Evolutionary conservation across 441 rosid genomes (phyloP).

Genomic region (Isatis lusitanica): DNA sequence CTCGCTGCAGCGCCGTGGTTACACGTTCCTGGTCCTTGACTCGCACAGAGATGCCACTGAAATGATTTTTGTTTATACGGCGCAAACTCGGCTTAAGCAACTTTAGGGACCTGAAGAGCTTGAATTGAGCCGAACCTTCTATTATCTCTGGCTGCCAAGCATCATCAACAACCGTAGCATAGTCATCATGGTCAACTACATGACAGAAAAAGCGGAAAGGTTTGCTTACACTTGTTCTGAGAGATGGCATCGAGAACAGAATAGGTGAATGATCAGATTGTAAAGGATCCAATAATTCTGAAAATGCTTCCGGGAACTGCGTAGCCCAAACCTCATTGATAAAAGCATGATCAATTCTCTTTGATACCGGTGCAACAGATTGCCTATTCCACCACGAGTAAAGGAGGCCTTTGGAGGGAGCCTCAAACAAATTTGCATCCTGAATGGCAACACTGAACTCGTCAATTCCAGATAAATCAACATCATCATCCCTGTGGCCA

Average conservation of each 20-base stretch:
- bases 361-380: fast-evolving
- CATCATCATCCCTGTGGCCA: too few species aligned
- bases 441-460: not conserved
- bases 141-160: too few species aligned
- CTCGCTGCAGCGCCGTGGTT: not conserved
- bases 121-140: too few species aligned
- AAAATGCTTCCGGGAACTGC: not conserved
- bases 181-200: not conserved
- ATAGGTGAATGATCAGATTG: not conserved
- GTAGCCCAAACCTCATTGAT: not conserved
- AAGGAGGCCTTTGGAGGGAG: not conserved
- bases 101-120: not conserved
- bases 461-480: not conserved
- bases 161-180: too few species aligned
- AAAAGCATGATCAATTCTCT: not conserved
- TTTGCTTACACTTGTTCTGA: not conserved
- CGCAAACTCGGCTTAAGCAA: not conserved
- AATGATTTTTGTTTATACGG: too few species aligned
- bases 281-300: not conserved
- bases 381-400: not conserved
- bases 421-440: not conserved
- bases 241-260: not conserved
- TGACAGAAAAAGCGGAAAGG: not conserved
- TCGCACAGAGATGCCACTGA: not conserved
- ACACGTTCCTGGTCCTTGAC: not conserved